Conservation (phyloP, 2,329 filamentous ascomycete genomes). For the Ophiostoma novo-ulmi region DNA sequence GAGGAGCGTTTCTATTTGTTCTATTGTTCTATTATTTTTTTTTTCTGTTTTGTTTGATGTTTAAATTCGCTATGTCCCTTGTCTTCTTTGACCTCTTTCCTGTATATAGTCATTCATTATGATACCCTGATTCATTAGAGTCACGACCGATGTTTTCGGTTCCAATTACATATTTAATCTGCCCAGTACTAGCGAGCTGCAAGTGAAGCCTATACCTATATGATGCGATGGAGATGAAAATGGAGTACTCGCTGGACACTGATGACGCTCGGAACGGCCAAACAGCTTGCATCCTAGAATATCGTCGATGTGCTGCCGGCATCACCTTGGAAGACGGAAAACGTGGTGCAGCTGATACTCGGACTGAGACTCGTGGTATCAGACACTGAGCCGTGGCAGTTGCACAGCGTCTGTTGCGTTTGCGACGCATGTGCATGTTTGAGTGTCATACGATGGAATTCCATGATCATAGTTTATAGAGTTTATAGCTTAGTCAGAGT, state of each 20-base stretch:
- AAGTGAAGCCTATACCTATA: no score
- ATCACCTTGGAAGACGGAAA: no score
- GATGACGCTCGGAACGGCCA: neutral
- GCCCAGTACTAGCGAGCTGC: neutral
- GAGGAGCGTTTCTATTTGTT: neutral
- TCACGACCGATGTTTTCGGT: conserved; percentile 5
- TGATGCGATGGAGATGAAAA: neutral
- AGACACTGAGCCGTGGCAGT: neutral
- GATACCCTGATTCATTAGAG: conserved; percentile 7
- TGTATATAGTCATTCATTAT: neutral
- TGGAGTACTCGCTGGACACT: neutral
- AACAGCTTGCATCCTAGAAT: no score
- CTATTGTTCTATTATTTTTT: neutral
- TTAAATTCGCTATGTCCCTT: neutral
- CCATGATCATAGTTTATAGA: neutral
- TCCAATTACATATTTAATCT: neutral
- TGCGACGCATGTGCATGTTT: neutral
- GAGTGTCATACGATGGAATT: neutral
- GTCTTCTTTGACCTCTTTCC: neutral
- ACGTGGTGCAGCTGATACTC: neutral
- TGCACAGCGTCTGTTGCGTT: neutral
- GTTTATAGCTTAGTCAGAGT: neutral
- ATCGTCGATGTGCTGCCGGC: neutral
- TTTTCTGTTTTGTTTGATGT: neutral
- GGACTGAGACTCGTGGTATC: neutral